Evolutionary conservation across 352 stramenopile genomes (phyloP), one percentile per base, ranked within the genome.

Genomic region (Phytophthora foliorum): DNA sequence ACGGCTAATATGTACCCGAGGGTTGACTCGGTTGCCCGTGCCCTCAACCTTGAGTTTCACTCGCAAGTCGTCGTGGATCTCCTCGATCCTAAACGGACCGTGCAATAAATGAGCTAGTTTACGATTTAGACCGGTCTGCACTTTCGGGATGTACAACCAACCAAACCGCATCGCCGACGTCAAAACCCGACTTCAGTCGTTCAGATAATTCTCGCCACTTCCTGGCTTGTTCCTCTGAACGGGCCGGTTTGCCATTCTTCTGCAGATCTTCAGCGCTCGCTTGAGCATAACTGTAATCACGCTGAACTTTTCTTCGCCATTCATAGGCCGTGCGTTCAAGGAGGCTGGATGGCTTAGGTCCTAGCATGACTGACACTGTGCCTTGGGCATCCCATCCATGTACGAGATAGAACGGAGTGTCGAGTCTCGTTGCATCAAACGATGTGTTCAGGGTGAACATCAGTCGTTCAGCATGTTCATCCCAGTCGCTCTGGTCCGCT

Each of bases 211-310:
- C 39, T 11, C 13, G 24, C 39, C 39, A 45, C 39, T 45, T 45
- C 17, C 8, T 14, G 6, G 39, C 13, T 9, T 45, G 50, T 6
- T 11, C 22, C 9, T 11, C 41, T 6, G 50, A 67, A 0, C 59
- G 50, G 1, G 11, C 6, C 3, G 6, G 41, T n/a, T 67, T 61
- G 8, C 29, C 59, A 5, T 54, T 48, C 38, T 52, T 54, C 9
- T 67, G 59, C 3, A 67, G 25, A 5, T 60, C 59, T 17, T 54
- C n/a, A 3, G 59, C 59, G 25, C 31, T 56, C 1, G 39, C 59
- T 4, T 50, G 21, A 0, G 29, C 41, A 14, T 67, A 56, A 13
- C 50, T 42, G 31, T 67, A 61, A 2, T 61, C 29, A 34, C n/a
- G n/a, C n/a, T n/a, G n/a, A n/a, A n/a, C n/a, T n/a, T n/a, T n/a